phyloP scores from a whole-genome alignment of 345 rosid species.

The Barbarea vulgaris region DNA sequence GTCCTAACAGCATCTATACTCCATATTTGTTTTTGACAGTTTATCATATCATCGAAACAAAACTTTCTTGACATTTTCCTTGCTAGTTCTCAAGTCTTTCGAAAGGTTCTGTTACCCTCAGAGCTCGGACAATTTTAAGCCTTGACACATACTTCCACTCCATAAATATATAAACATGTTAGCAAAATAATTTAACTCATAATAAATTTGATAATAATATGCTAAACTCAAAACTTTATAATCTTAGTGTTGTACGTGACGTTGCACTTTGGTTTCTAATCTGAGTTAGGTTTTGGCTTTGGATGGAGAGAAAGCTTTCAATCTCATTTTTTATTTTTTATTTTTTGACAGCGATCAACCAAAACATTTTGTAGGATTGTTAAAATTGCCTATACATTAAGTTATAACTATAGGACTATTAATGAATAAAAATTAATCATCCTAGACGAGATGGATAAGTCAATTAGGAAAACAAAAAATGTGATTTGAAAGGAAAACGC shows the following conservation, averaged over 20 bases:
- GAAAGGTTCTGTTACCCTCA: too few species aligned
- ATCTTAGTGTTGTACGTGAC: too few species aligned
- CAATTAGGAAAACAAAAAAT: background rate
- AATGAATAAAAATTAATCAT: background rate
- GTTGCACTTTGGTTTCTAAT: too few species aligned
- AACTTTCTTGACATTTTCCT: too few species aligned
- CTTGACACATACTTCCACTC: background rate
- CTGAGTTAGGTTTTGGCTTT: too few species aligned
- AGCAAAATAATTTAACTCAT: too few species aligned
- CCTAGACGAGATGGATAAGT: conserved; percentile 15
- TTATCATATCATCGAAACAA: background rate
- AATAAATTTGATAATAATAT: too few species aligned
- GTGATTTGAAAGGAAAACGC: background rate
- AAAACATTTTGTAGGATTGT: background rate
- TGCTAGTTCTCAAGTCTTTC: too few species aligned
- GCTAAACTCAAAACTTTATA: too few species aligned
- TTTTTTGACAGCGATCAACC: background rate
- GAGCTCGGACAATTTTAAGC: too few species aligned
- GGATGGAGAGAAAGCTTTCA: background rate
- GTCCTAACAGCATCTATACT: background rate
- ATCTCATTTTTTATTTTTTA: background rate
- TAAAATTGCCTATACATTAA: background rate
- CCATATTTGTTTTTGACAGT: background rate
- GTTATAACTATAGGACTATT: conserved; percentile 4
- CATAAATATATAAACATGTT: too few species aligned